Conservation (phyloP, 176 grass and related monocot species). For the Cenchrus purpureus region DNA sequence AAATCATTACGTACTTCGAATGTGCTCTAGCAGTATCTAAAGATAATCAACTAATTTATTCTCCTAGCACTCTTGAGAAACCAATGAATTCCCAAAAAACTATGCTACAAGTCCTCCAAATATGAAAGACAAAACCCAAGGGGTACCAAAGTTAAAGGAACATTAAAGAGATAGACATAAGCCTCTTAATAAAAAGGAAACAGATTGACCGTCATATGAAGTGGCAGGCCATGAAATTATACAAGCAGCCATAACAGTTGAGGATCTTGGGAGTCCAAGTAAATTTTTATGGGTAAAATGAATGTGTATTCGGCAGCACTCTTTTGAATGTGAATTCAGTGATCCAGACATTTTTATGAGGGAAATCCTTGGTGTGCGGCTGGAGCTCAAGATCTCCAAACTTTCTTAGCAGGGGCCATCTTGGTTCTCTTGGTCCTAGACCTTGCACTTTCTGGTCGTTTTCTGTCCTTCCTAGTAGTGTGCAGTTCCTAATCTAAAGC, state of each 20-base stretch:
- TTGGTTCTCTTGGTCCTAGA: no score
- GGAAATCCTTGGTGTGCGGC: no score
- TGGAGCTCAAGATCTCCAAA: no score
- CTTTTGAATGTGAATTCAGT: not conserved
- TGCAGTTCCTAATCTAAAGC: not conserved
- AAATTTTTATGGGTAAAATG: not conserved
- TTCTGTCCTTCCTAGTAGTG: no score
- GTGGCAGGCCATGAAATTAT: not conserved
- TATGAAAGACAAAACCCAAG: not conserved
- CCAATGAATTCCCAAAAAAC: not conserved
- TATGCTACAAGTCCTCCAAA: not conserved
- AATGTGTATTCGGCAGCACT: not conserved
- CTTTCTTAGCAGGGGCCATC: no score
- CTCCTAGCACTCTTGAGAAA: not conserved
- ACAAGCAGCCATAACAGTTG: not conserved
- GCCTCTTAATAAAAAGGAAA: not conserved
- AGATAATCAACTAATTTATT: conserved; percentile 1
- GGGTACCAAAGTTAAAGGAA: not conserved
- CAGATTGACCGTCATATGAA: not conserved
- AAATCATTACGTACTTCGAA: not conserved
- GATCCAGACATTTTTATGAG: no score
- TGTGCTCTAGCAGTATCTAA: conserved; percentile 3
- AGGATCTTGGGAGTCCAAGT: not conserved
- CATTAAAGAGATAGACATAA: not conserved
- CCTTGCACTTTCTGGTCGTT: no score